phyloP scores from a whole-genome alignment of 345 rosid species.

The Eucalyptus regnans region DNA sequence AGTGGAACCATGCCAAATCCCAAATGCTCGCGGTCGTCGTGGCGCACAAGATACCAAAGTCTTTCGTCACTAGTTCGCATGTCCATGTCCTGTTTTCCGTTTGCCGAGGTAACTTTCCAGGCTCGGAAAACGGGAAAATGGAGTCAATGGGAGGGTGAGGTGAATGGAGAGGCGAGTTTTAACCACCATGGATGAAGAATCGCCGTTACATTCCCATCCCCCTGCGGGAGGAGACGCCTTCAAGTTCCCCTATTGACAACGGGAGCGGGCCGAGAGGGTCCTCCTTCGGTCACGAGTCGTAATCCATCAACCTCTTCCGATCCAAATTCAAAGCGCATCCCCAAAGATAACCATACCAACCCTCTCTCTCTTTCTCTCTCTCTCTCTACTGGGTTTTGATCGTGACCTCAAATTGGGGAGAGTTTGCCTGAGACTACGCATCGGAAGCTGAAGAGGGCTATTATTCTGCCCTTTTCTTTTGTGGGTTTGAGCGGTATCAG shows the following conservation, averaged over 20 bases:
- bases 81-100: not conserved
- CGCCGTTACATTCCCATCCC: not conserved
- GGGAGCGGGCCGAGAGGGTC: not conserved
- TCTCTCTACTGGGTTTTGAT: not conserved
- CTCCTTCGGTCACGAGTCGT: constrained; percentile 37
- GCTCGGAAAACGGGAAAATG: not conserved
- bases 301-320: constrained; percentile 3
- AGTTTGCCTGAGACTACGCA: not conserved
- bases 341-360: not conserved
- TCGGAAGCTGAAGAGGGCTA: not conserved
- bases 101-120: not conserved
- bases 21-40: not conserved
- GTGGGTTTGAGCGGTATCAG: not conserved
- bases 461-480: not conserved
- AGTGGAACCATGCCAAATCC: not conserved
- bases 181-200: not conserved
- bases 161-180: not conserved
- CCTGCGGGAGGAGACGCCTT: not conserved
- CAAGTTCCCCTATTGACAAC: not conserved
- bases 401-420: not conserved
- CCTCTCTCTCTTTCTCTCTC: not conserved
- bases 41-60: not conserved
- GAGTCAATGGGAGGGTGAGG: not conserved
- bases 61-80: not conserved
- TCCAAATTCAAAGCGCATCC: not conserved